A percentile compares a stretch with the other conserved stretches of the same genome.
Evolutionary conservation across 2,329 filamentous ascomycete genomes (phyloP).

Genomic region (Gremmenia infestans): DNA sequence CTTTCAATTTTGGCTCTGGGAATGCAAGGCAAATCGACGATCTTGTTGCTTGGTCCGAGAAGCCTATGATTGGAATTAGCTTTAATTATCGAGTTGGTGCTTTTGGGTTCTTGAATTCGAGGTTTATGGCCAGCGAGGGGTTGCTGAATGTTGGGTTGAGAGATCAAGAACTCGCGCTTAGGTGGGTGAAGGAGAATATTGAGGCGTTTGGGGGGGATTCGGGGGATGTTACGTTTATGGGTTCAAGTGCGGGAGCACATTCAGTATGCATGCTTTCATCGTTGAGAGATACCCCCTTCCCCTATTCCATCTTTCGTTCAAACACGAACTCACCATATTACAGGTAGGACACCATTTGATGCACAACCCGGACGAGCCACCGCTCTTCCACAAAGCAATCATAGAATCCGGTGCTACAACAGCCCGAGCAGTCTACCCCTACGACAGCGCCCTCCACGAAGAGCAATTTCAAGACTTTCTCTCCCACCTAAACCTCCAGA

Average conservation of each 20-base stretch:
- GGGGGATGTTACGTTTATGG: slow-evolving; percentile 55
- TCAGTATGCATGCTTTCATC: slow-evolving; percentile 38
- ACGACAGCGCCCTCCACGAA: slow-evolving; percentile 52
- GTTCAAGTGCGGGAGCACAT: slow-evolving; percentile 57
- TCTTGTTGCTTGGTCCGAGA: slow-evolving; percentile 51
- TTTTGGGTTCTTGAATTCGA: slow-evolving; percentile 63
- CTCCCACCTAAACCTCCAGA: slow-evolving; percentile 43
- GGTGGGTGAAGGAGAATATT: slow-evolving; percentile 58
- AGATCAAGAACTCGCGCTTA: slow-evolving; percentile 54
- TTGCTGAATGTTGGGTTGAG: slow-evolving; percentile 59
- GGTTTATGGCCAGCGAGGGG: slow-evolving; percentile 48
- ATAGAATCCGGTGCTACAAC: slow-evolving; percentile 54
- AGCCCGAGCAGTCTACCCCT: slow-evolving; percentile 47
- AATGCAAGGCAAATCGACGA: slow-evolving; percentile 40
- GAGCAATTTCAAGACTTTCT: slow-evolving; percentile 53
- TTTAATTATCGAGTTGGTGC: slow-evolving; percentile 61
- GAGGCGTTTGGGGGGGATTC: slow-evolving; percentile 55
- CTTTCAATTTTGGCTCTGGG: slow-evolving; percentile 52
- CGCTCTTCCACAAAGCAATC: slow-evolving; percentile 48
- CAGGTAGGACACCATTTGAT: slow-evolving; percentile 66
- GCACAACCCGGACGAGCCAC: slow-evolving; percentile 33
- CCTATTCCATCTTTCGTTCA: neutral
- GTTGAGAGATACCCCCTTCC: neutral
- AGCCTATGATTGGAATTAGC: slow-evolving; percentile 51
- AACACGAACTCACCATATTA: slow-evolving; percentile 6